Percentiles rank a stretch among this genome's conserved stretches.
phyloP scores from a whole-genome alignment of 164 flowering plant species.

The Vitis riparia region DNA sequence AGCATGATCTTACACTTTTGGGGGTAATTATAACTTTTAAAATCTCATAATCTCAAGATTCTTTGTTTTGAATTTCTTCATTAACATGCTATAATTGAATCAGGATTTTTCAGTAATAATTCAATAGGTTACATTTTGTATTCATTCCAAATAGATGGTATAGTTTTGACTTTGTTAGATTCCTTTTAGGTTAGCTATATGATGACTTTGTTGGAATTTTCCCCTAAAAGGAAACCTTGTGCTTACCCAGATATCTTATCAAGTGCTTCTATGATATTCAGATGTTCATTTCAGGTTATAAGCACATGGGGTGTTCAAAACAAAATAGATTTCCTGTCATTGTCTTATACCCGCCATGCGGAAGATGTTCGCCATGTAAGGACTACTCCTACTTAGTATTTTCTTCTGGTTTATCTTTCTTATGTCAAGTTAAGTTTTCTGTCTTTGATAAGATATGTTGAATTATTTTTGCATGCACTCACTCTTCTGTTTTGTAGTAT shows the following conservation, averaged over 20 bases:
- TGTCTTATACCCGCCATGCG: constrained; percentile 48
- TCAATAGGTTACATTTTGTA: too few species aligned
- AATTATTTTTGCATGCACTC: background rate
- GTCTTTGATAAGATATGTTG: too few species aligned
- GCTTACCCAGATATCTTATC: background rate
- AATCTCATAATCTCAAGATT: background rate
- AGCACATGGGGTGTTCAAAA: constrained; percentile 51
- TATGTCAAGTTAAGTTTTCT: background rate
- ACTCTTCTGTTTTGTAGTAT: background rate
- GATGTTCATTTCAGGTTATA: constrained; percentile 32
- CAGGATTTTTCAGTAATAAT: too few species aligned
- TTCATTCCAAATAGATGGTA: background rate
- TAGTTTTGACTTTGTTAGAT: background rate
- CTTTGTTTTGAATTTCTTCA: background rate
- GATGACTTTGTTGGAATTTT: background rate
- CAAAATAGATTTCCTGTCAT: constrained; percentile 49
- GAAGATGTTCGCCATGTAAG: constrained; percentile 55
- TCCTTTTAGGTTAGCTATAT: background rate
- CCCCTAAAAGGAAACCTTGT: background rate
- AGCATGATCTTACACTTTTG: too few species aligned
- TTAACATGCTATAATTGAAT: background rate
- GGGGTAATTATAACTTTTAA: too few species aligned
- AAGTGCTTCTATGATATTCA: background rate
- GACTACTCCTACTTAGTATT: background rate
- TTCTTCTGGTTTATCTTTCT: background rate